Evolutionary conservation across 176 grass and related monocot genomes (phyloP).

Genomic region (Juncus effusus): DNA sequence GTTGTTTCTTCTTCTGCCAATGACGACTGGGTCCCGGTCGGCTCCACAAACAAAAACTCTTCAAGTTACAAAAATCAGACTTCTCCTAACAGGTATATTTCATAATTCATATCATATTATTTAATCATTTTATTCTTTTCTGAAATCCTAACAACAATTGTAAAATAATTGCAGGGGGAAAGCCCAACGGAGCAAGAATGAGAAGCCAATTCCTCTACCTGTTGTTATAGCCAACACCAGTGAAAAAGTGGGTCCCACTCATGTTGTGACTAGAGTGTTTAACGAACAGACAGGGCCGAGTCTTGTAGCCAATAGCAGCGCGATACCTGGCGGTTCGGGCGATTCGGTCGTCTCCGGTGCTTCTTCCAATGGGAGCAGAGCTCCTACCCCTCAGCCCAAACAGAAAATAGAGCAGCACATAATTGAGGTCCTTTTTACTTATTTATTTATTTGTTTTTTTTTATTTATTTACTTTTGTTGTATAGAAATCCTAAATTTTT

Average conservation of each 20-base stretch:
- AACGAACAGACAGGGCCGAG: slow-evolving; percentile 31
- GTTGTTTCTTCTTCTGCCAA: slow-evolving; percentile 32
- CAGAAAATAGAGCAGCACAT: slow-evolving; percentile 48
- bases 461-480: background rate
- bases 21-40: slow-evolving; percentile 58
- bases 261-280: background rate
- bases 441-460: background rate
- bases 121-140: background rate
- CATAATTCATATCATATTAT: slow-evolving; percentile 5
- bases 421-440: slow-evolving; percentile 48
- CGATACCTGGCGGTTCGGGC: slow-evolving; percentile 54
- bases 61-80: slow-evolving; percentile 48
- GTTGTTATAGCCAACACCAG: slow-evolving; percentile 3
- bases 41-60: slow-evolving; percentile 46
- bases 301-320: slow-evolving; percentile 39
- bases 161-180: slow-evolving; percentile 51
- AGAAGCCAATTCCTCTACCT: slow-evolving; percentile 8
- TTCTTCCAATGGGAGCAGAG: background rate
- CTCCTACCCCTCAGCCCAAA: background rate
- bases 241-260: slow-evolving; percentile 6
- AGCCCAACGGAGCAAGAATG: slow-evolving; percentile 41
- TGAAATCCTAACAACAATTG: slow-evolving; percentile 20
- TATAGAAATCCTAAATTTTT: background rate
- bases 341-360: too few species aligned
- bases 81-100: slow-evolving; percentile 58